Percentiles rank a stretch among this genome's conserved stretches.
Conservation (phyloP, 2,329 filamentous ascomycete genomes). For the Fusarium multiceps region DNA sequence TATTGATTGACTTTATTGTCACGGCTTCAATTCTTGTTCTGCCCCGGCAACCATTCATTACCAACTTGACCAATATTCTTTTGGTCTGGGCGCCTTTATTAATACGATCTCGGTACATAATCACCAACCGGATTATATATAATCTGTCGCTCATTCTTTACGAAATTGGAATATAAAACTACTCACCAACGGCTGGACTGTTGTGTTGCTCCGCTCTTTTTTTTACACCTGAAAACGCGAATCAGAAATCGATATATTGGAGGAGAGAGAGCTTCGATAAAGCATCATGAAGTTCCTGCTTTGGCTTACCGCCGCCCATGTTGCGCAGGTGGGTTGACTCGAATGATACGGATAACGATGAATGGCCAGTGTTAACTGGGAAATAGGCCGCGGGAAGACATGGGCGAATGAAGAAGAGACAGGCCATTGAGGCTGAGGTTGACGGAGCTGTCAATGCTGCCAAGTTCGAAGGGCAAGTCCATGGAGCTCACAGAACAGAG, state of each 20-base stretch:
- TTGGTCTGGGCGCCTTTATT: slow-evolving; percentile 13
- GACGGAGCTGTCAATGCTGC: slow-evolving; percentile 7
- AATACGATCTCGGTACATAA: slow-evolving; percentile 11
- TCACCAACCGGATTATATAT: neutral
- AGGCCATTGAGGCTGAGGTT: slow-evolving; percentile 5
- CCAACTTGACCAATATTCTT: neutral
- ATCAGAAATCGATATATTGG: slow-evolving; percentile 3
- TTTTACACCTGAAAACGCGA: slow-evolving; percentile 15
- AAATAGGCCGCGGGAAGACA: slow-evolving; percentile 37
- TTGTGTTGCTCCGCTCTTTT: slow-evolving; percentile 39
- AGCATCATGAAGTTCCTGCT: slow-evolving; percentile 30
- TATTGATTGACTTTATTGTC: slow-evolving; percentile 24
- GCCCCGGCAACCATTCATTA: slow-evolving; percentile 40
- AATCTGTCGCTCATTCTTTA: slow-evolving; percentile 25
- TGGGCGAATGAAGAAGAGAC: slow-evolving; percentile 31
- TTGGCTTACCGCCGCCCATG: slow-evolving; percentile 36
- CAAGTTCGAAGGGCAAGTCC: slow-evolving; percentile 44
- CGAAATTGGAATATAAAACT: neutral
- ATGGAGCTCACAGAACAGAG: neutral
- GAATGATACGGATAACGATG: neutral
- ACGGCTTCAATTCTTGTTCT: slow-evolving; percentile 31
- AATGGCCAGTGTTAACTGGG: slow-evolving; percentile 2
- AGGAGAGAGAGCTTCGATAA: neutral
- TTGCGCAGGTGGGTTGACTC: slow-evolving; percentile 33
- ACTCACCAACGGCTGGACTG: slow-evolving; percentile 45